These are phyloP conservation scores for Penicillium taxi DNA, from an alignment of 495 filamentous ascomycete genomes.

Conservation along the genomic window DNA sequence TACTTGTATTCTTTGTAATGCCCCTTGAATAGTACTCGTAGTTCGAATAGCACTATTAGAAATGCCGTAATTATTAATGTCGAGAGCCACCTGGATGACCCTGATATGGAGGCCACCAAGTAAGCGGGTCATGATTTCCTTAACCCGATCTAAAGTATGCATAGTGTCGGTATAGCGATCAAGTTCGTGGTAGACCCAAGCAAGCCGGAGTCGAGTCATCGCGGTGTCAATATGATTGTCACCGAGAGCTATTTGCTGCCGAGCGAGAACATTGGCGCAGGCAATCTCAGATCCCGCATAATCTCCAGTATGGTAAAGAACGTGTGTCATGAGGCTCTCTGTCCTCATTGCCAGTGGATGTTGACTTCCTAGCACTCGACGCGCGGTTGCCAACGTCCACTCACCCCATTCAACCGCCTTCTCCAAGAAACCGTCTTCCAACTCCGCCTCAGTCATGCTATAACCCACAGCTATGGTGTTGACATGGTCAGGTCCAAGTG, in stretches of 20 bases:
- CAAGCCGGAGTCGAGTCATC: constrained; percentile 27
- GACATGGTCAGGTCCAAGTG: constrained; percentile 28
- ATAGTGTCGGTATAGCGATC: constrained; percentile 21
- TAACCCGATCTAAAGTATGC: constrained; percentile 19
- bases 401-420: constrained; percentile 27
- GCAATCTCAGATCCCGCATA: constrained; percentile 28
- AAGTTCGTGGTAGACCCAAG: constrained; percentile 18
- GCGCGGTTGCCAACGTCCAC: constrained; percentile 28
- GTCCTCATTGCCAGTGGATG: constrained; percentile 29
- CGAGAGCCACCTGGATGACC: constrained; percentile 16
- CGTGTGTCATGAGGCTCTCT: constrained; percentile 28
- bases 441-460: constrained; percentile 26
- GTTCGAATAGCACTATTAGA: no score
- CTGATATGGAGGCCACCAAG: constrained; percentile 29
- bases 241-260: constrained; percentile 33
- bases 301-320: constrained; percentile 22
- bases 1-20: constrained; percentile 8
- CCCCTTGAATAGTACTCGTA: constrained; percentile 9
- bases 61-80: constrained; percentile 21
- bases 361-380: constrained; percentile 24
- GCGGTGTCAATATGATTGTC: constrained; percentile 31
- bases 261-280: constrained; percentile 29
- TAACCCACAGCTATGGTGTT: constrained; percentile 28
- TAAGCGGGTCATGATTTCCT: constrained; percentile 15
- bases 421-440: constrained; percentile 19